Percentiles rank a stretch among this genome's conserved stretches.
Conservation (phyloP, 139 green algal genomes). For the Helicosporidium sp. region DNA sequence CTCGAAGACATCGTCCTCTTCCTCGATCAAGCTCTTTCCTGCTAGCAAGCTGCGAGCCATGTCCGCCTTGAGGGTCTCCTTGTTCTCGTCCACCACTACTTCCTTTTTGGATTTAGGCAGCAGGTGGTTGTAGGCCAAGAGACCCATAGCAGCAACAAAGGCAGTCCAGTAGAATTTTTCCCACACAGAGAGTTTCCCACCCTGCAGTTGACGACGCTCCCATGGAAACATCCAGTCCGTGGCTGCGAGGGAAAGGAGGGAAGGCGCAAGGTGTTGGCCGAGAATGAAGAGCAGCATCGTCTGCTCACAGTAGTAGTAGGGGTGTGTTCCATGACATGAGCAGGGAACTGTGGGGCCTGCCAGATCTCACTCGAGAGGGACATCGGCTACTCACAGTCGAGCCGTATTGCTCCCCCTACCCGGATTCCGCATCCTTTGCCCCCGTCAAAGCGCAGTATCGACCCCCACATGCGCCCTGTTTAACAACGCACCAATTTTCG, state of each 20-base stretch:
- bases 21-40: conserved; percentile 3
- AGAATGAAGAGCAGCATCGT: too few relatives aligned
- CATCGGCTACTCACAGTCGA: too few relatives aligned
- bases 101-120: conserved; percentile 1
- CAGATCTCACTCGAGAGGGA: too few relatives aligned
- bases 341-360: too few relatives aligned
- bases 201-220: conserved; percentile 38
- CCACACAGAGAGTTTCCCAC: conserved; percentile 31
- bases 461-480: not conserved
- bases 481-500: conserved; percentile 1
- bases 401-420: too few relatives aligned
- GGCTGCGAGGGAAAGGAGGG: conserved; percentile 6
- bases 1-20: conserved; percentile 13
- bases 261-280: not conserved
- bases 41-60: not conserved
- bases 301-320: not conserved
- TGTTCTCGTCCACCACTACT: not conserved
- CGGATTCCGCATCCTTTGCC: too few relatives aligned
- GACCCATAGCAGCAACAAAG: conserved; percentile 29
- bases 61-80: not conserved
- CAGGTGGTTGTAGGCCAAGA: conserved; percentile 29
- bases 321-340: not conserved
- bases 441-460: not conserved
- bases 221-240: conserved; percentile 36
- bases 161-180: conserved; percentile 61